Percentiles rank a stretch among this genome's conserved stretches.
These are phyloP conservation scores for Rhododendron williamsianum DNA, from an alignment of 148 eudicot species.

Conservation along the genomic window DNA sequence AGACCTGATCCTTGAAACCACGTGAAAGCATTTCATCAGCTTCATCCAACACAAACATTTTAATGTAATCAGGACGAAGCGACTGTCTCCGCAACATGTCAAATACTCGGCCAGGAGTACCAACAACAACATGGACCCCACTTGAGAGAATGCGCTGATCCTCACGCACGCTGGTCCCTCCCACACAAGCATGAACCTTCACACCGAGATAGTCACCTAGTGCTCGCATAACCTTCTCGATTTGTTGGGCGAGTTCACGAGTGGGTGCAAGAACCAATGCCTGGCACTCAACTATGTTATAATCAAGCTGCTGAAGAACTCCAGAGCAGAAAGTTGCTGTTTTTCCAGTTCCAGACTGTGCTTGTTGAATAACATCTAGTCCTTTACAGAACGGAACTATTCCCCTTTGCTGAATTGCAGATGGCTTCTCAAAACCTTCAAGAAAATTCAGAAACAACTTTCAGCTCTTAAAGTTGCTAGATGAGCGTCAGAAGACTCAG, in stretches of 20 bases:
- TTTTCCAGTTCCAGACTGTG: slow-evolving; percentile 41
- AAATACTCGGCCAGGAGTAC: slow-evolving; percentile 52
- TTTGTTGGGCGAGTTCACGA: slow-evolving; percentile 45
- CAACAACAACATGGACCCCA: slow-evolving; percentile 53
- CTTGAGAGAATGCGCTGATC: slow-evolving; percentile 41
- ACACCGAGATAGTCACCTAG: slow-evolving; percentile 49
- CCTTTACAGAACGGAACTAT: slow-evolving; percentile 47
- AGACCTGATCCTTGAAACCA: slow-evolving; percentile 51
- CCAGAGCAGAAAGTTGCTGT: slow-evolving; percentile 53
- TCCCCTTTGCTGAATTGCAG: slow-evolving; percentile 50
- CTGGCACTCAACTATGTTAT: slow-evolving; percentile 35
- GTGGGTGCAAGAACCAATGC: slow-evolving; percentile 53
- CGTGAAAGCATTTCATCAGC: slow-evolving; percentile 53
- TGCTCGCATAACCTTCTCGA: slow-evolving; percentile 50
- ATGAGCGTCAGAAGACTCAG: background rate
- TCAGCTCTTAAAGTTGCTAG: background rate
- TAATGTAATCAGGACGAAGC: slow-evolving; percentile 30
- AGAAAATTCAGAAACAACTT: background rate
- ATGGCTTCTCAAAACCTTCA: slow-evolving; percentile 48
- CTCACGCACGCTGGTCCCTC: slow-evolving; percentile 43
- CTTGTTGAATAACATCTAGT: slow-evolving; percentile 36
- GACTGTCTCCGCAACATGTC: slow-evolving; percentile 45
- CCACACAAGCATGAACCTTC: slow-evolving; percentile 49
- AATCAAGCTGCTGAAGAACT: slow-evolving; percentile 41
- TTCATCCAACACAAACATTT: slow-evolving; percentile 48